Percentiles rank a stretch among this genome's conserved stretches.
Conservation (phyloP, 2,329 filamentous ascomycete species). For the Colletotrichum truncatum region DNA sequence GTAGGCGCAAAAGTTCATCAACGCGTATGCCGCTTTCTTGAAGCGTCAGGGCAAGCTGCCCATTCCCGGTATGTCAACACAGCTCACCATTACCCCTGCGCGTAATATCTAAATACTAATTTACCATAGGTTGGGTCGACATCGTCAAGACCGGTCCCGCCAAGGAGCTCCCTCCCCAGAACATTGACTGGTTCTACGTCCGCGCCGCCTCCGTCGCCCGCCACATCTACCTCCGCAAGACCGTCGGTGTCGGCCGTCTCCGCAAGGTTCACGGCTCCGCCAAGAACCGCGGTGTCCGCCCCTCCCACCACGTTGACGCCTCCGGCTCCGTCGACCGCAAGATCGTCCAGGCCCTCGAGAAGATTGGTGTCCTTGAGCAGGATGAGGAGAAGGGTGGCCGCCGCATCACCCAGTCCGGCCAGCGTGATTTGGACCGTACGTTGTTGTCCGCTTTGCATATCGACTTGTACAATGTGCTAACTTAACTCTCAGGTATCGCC, state of each 20-base stretch:
- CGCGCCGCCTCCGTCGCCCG: constrained; percentile 95
- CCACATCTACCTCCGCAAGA: constrained; percentile 99
- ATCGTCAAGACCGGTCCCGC: constrained; percentile 98
- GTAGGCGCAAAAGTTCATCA: constrained; percentile 90
- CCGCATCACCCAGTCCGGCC: constrained; percentile 96
- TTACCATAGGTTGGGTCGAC: constrained; percentile 89
- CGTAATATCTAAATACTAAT: background rate
- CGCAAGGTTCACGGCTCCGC: constrained; percentile 95
- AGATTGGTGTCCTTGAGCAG: constrained; percentile 97
- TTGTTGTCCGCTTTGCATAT: constrained; percentile 20
- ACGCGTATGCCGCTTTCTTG: constrained; percentile 86
- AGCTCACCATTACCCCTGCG: background rate
- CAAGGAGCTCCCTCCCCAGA: constrained; percentile 98
- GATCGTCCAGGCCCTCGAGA: constrained; percentile 96
- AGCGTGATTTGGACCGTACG: constrained; percentile 96
- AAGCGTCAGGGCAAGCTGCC: constrained; percentile 94
- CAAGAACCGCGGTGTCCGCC: constrained; percentile 95
- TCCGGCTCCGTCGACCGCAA: constrained; percentile 97
- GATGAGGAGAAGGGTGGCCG: constrained; percentile 99
- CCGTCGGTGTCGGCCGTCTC: constrained; percentile 96
- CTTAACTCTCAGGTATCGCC: constrained; percentile 67
- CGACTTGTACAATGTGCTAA: background rate
- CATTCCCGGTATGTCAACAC: constrained; percentile 84
- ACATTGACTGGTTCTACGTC: constrained; percentile 95
- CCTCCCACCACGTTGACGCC: constrained; percentile 95